Base-by-base conservation (phyloP, 2,329 filamentous ascomycete species). In the Hawksworthiomyces lignivorus region DNA sequence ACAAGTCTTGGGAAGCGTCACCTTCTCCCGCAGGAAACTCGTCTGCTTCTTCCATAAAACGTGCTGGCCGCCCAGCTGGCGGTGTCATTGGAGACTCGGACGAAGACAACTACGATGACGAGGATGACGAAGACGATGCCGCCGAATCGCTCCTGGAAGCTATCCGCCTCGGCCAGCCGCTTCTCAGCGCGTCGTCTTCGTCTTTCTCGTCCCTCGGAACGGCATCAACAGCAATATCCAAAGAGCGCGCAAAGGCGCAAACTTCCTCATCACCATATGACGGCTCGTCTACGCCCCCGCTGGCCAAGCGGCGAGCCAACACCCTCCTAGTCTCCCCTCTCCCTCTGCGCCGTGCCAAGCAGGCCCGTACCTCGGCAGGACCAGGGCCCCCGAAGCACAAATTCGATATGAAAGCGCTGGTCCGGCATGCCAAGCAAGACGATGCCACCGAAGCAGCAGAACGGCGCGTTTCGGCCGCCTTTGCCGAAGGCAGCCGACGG, bases 341-440 rank as follows among this genome's bases (percentile, higher is more conserved):
- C 36, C 65, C 72, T 3, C 60, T 70, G 41, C 45, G 49, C 17
- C 46, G 42, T 4, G 39, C 39, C 22, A 52, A 50, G 29, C 46
- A 48, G 15, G 22, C 33, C 6, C 38, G 45, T 31, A 15, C 39
- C 6, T 7, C 39, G 20, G 37, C n/a, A 27, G 26, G 12, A 26
- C 12, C 33, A 9, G 12, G 17, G 4, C 64, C 67, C 33, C 62
- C 69, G 14, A 75, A 71, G 52, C 79, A 81, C 57, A 80, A 74
- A 49, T 82, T 80, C 48, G 75, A 81, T 41, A 59, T 87, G 42
- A 75, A 77, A 44, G 68, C 73, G 1, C 66, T 88, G 8, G 65
- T 82, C 30, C 73, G 67, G 34, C 72, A 80, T 52, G 72, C 78
- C 6, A 63, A 69, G 30, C 67, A 71, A 43, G 77, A 86, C 47